Evolutionary conservation across 176 grass and related monocot genomes (phyloP), one percentile per base, ranked within the genome.

Genomic region (Canna indica): DNA sequence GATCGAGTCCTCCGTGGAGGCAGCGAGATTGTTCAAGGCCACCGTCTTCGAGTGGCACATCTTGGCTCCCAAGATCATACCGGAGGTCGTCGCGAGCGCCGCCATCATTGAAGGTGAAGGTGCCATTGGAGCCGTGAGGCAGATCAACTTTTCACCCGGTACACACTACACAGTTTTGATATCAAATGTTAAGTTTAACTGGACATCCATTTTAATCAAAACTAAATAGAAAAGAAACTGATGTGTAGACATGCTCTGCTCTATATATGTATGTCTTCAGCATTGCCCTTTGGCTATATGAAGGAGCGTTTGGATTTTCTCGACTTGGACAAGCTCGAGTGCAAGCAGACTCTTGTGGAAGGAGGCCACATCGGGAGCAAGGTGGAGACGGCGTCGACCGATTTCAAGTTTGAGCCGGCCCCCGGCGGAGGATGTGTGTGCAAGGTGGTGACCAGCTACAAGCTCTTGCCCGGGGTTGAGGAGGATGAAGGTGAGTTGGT

Each of bases 141-240:
- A 91, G 76, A 88, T 96, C 80, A 88, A 95, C 76, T 95, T 95
- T 80, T 82, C 80, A 25, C 66, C 82, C 45, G 78, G 87, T 95
- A 85, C 5, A n/a, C n/a, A n/a, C n/a, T n/a, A n/a, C n/a, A n/a
- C n/a, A n/a, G n/a, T n/a, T n/a, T n/a, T n/a, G n/a, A n/a, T n/a
- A n/a, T n/a, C n/a, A n/a, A n/a, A n/a, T n/a, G n/a, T n/a, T n/a
- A n/a, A n/a, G n/a, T n/a, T n/a, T n/a, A n/a, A n/a, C n/a, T n/a
- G n/a, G n/a, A n/a, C n/a, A n/a, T n/a, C n/a, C n/a, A n/a, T n/a
- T n/a, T n/a, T n/a, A n/a, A n/a, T n/a, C n/a, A n/a, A n/a, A n/a
- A n/a, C n/a, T n/a, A n/a, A n/a, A n/a, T n/a, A n/a, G n/a, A n/a
- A n/a, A n/a, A n/a, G n/a, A n/a, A 29, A 46, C 44, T 7, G 12